Conservation (phyloP, 306 rosid species). For the Sesbania bispinosa region DNA sequence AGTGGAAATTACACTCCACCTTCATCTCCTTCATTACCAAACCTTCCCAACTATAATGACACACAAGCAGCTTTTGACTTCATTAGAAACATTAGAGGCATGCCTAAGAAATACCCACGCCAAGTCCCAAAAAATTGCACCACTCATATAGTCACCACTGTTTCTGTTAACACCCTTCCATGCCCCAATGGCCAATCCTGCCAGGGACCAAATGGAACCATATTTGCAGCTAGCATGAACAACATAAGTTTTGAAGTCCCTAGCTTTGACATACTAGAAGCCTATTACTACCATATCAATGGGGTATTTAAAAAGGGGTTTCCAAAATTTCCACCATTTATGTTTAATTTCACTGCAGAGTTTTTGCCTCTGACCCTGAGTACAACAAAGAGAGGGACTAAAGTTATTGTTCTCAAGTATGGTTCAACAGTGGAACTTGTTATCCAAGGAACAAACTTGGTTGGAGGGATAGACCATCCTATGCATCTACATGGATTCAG, state of each 20-base stretch:
- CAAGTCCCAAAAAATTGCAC: conserved; percentile 33
- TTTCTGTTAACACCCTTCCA: conserved; percentile 36
- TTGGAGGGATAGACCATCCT: conserved; percentile 46
- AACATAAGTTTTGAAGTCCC: conserved; percentile 49
- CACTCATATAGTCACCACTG: conserved; percentile 27
- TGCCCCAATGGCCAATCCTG: conserved; percentile 37
- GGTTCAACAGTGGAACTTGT: conserved; percentile 39
- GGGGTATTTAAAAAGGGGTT: conserved; percentile 25
- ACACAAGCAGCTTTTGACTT: conserved; percentile 24
- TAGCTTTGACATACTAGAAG: conserved; percentile 37
- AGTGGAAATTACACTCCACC: conserved; percentile 16
- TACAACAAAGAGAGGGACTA: conserved; percentile 34
- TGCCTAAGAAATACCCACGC: conserved; percentile 17
- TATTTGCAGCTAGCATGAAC: conserved; percentile 44
- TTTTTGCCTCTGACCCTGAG: conserved; percentile 21
- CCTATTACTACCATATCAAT: conserved; percentile 45
- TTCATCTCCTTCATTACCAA: conserved; percentile 13
- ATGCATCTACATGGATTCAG: conserved; percentile 57
- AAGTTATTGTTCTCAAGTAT: conserved; percentile 42
- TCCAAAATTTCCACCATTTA: conserved; percentile 40
- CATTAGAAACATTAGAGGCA: conserved; percentile 33
- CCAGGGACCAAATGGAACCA: conserved; percentile 38
- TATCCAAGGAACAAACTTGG: conserved; percentile 44
- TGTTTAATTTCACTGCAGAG: conserved; percentile 35
- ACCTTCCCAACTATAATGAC: conserved; percentile 38